Evolutionary conservation across 805 yeast species (phyloP), one percentile per base, ranked within the genome.

Genomic region (Myxozyma nipponensis): DNA sequence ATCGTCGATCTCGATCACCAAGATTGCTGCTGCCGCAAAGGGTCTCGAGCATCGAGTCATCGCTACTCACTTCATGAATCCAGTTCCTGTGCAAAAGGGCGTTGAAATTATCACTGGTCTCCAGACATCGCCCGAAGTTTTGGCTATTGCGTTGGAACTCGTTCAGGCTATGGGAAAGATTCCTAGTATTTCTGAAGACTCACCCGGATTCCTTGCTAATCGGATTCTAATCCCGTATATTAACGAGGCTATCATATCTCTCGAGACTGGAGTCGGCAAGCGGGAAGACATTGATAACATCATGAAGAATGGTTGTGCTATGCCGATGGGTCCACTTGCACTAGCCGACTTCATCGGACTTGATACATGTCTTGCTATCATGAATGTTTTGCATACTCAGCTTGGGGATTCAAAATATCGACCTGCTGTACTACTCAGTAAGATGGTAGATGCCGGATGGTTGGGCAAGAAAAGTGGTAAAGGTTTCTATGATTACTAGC

Each of bases 281-380:
- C 62, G 65, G 49, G 73, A 72, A 51, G 74, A 70, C 50, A 70
- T 72, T 46, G 75, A 72, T 61, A 68, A 58, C 53, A 72, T 72
- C 57, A 71, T 72, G 74, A 68, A 65, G 61, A 70, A 69, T 52
- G 75, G 76, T 23, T 72, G 75, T 52, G 76, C 75, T 23, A 68
- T 72, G 73, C 75, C 75, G 22, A 70, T 72, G 74, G 75, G 75
- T 4, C 75, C 75, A 2, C 58, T 72, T 26, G 69, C 66, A 15
- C 62, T 72, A 24, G 75, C 75, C 17, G 75, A 72, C 52, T 70
- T 72, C 49, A 69, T 72, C 47, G 75, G 75, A 19, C 65, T 72
- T 18, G 75, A 72, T 55, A 72, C 75, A 5, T 70, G 73, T 44
- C 62, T 70, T 38, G 69, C 74, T 25, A 71, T 72, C 56, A 66